phyloP scores from a whole-genome alignment of 257 asterid genomes.

The Fraxinus quadrangulata region DNA sequence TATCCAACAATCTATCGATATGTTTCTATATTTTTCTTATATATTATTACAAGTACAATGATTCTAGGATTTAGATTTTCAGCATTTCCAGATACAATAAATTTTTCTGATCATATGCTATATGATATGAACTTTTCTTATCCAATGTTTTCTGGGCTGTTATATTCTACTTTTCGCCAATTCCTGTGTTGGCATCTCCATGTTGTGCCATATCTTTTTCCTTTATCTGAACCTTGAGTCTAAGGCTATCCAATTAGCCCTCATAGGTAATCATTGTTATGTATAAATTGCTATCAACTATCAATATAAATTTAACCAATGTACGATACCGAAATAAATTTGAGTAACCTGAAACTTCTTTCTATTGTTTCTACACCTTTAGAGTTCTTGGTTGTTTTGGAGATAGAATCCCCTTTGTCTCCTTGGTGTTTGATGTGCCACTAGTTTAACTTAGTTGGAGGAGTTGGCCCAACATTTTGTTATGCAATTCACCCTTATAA shows the following conservation, averaged over 20 bases:
- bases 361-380: background rate
- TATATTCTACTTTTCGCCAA: too few relatives aligned
- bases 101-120: background rate
- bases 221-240: background rate
- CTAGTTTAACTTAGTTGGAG: conserved; percentile 7
- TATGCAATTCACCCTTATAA: background rate
- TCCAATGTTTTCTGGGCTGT: background rate
- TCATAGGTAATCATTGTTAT: background rate
- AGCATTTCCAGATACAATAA: background rate
- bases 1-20: background rate
- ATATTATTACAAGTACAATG: background rate
- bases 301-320: background rate
- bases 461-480: conserved; percentile 17
- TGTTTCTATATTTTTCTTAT: background rate
- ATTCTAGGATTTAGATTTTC: background rate
- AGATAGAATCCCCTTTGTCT: background rate
- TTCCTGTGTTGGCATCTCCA: too few relatives aligned
- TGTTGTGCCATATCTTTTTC: background rate
- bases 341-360: background rate
- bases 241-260: background rate
- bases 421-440: conserved; percentile 6
- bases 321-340: background rate
- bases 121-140: background rate
- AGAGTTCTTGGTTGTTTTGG: conserved; percentile 18
- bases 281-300: background rate